Conservation (phyloP, 2,329 filamentous ascomycete genomes). For the Cryphonectria parasitica region DNA sequence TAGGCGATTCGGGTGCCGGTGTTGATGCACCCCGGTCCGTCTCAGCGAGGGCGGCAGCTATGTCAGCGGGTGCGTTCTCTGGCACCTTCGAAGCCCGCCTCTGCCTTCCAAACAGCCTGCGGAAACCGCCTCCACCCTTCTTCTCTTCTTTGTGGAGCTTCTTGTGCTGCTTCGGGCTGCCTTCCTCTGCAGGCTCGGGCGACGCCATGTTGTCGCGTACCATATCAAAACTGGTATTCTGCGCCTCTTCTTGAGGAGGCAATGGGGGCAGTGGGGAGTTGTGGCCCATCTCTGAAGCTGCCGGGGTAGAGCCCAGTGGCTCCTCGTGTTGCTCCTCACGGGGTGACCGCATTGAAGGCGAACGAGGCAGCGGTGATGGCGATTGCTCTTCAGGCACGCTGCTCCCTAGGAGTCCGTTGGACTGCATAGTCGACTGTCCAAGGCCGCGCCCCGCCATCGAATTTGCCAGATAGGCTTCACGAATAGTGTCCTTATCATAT, state of each 20-base stretch:
- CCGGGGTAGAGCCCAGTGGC: slow-evolving; percentile 16
- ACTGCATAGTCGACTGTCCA: slow-evolving; percentile 37
- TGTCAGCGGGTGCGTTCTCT: slow-evolving; percentile 56
- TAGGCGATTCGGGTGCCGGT: slow-evolving; percentile 14
- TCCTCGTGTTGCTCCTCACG: slow-evolving; percentile 24
- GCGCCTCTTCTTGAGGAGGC: slow-evolving; percentile 42
- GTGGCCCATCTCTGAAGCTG: slow-evolving; percentile 35
- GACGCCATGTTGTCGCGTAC: slow-evolving; percentile 44
- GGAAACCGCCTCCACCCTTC: slow-evolving; percentile 52
- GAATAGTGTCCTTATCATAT: slow-evolving; percentile 87
- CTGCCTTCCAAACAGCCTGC: slow-evolving; percentile 69
- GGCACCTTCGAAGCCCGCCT: slow-evolving; percentile 61
- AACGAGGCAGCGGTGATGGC: slow-evolving; percentile 37
- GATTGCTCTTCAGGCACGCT: slow-evolving; percentile 41
- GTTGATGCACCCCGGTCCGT: slow-evolving; percentile 35
- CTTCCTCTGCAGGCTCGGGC: slow-evolving; percentile 41
- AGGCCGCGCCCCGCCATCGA: slow-evolving; percentile 70
- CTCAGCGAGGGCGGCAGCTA: slow-evolving; percentile 53
- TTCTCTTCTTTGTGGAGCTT: slow-evolving; percentile 35
- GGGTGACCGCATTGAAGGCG: slow-evolving; percentile 39
- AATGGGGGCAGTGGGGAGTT: slow-evolving; percentile 46
- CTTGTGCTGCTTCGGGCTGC: slow-evolving; percentile 52
- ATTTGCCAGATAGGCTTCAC: slow-evolving; percentile 83
- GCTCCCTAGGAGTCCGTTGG: slow-evolving; percentile 40
- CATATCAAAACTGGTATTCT: slow-evolving; percentile 39